phyloP scores from a whole-genome alignment of 2,329 filamentous ascomycete species.

The Ceratocystis colombiana region DNA sequence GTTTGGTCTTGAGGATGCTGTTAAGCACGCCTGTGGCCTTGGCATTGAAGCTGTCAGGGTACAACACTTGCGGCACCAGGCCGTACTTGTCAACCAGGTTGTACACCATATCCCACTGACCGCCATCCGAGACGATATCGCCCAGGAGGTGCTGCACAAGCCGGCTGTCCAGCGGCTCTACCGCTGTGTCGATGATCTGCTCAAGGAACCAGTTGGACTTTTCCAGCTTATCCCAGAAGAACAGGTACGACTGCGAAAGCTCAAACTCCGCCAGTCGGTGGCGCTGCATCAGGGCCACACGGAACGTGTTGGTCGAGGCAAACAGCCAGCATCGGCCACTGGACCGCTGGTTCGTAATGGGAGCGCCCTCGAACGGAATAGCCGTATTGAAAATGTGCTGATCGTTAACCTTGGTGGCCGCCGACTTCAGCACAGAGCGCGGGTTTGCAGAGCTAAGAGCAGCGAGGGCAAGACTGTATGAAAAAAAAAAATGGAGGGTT shows the following conservation, averaged over 20 bases:
- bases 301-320: conserved; percentile 82
- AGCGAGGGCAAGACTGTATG: conserved; percentile 57
- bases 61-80: conserved; percentile 69
- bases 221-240: conserved; percentile 91
- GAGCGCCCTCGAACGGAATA: conserved; percentile 70
- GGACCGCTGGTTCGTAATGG: conserved; percentile 73
- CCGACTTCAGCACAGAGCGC: conserved; percentile 54
- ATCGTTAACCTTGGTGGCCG: conserved; percentile 53
- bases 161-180: conserved; percentile 59
- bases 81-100: conserved; percentile 83
- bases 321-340: conserved; percentile 89
- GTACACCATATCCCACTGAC: conserved; percentile 86
- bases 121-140: conserved; percentile 66
- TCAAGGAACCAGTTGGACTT: conserved; percentile 86
- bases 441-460: conserved; percentile 61
- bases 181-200: conserved; percentile 64
- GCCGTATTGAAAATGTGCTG: conserved; percentile 74
- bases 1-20: conserved; percentile 66
- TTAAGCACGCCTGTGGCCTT: conserved; percentile 61
- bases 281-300: conserved; percentile 76
- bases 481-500: no score
- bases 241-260: conserved; percentile 78
- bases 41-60: conserved; percentile 74
- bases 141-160: conserved; percentile 60
- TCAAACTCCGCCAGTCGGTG: conserved; percentile 70